Evolutionary conservation across 345 rosid genomes (phyloP).

Genomic region (Sonneratia alba): DNA sequence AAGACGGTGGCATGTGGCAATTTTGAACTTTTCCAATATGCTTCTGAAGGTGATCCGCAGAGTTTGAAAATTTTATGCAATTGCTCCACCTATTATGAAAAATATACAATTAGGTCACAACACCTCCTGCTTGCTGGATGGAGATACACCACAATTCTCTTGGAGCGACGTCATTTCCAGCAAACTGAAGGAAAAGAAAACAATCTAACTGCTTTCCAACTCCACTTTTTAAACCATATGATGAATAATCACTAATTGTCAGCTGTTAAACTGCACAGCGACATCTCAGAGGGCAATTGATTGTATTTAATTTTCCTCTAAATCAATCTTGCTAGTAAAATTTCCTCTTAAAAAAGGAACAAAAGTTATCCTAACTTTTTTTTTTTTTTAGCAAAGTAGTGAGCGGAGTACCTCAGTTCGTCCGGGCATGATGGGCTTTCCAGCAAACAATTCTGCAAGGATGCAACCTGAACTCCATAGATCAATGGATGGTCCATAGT

Average conservation of each 20-base stretch:
- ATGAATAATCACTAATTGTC: neutral
- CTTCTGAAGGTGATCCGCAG: constrained; percentile 52
- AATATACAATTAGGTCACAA: neutral
- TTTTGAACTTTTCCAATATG: constrained; percentile 49
- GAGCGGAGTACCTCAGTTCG: constrained; percentile 40
- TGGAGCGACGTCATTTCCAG: neutral
- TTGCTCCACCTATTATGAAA: constrained; percentile 37
- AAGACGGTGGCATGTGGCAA: constrained; percentile 46
- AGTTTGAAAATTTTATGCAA: constrained; percentile 57
- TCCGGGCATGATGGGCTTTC: constrained; percentile 63
- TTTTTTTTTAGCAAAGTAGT: neutral
- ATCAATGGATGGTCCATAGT: constrained; percentile 43
- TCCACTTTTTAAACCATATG: neutral
- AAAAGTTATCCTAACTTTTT: neutral
- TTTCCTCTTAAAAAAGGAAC: neutral
- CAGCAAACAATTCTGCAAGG: constrained; percentile 49
- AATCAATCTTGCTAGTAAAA: neutral
- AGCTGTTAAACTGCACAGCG: neutral
- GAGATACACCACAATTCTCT: neutral
- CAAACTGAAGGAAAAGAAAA: neutral
- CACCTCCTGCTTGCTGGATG: neutral
- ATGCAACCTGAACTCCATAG: constrained; percentile 58
- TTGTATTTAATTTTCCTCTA: neutral
- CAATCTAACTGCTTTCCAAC: neutral
- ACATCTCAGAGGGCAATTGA: neutral